Conservation (phyloP, 176 grass and related monocot genomes). For the Eragrostis nindensis region DNA sequence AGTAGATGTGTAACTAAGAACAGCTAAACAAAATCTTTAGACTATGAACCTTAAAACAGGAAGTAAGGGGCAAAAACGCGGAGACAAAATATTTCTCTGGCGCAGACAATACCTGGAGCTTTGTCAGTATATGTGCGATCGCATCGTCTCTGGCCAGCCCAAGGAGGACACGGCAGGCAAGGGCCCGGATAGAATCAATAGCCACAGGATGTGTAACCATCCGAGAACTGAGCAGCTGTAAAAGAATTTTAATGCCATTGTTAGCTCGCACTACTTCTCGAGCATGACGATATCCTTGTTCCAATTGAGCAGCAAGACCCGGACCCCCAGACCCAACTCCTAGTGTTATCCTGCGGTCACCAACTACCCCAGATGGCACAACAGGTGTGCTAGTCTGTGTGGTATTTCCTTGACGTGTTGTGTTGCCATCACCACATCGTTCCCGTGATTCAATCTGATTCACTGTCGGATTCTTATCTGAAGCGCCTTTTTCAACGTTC, state of each 20-base stretch:
- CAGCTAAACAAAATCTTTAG: neutral
- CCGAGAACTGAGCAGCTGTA: slow-evolving; percentile 84
- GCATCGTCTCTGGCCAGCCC: slow-evolving; percentile 93
- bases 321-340: slow-evolving; percentile 85
- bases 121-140: slow-evolving; percentile 97
- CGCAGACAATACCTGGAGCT: slow-evolving; percentile 71
- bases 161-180: slow-evolving; percentile 93
- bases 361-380: slow-evolving; percentile 70
- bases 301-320: slow-evolving; percentile 97
- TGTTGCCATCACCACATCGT: slow-evolving; percentile 41
- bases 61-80: neutral
- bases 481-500: slow-evolving; percentile 57
- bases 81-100: slow-evolving; percentile 5
- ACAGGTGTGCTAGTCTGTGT: slow-evolving; percentile 50
- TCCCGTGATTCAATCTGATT: slow-evolving; percentile 63
- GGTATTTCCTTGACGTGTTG: slow-evolving; percentile 44
- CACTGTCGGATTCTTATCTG: slow-evolving; percentile 44
- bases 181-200: slow-evolving; percentile 88
- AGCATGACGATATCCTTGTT: slow-evolving; percentile 96
- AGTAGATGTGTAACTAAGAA: slow-evolving; percentile 5
- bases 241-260: slow-evolving; percentile 96
- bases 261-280: slow-evolving; percentile 93
- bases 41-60: neutral
- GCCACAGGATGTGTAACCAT: slow-evolving; percentile 90
- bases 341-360: slow-evolving; percentile 85